Percentiles rank a stretch among this genome's conserved stretches.
phyloP scores from a whole-genome alignment of 192 early-diverging fungal species.

The Podila horticola region DNA sequence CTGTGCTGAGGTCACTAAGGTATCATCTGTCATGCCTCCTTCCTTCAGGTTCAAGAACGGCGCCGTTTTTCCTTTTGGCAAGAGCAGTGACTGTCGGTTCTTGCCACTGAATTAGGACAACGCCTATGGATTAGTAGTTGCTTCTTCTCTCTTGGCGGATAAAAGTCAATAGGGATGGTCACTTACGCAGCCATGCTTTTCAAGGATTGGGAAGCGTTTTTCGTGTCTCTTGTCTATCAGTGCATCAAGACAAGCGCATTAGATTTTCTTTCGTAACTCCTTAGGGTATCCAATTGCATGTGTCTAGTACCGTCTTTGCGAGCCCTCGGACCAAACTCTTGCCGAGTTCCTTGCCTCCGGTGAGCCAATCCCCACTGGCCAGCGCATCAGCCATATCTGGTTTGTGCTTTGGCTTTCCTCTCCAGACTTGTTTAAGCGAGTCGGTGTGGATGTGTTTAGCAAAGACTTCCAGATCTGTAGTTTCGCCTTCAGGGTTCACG shows the following conservation, averaged over 20 bases:
- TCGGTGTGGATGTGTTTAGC: constrained; percentile 55
- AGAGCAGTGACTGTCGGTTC: constrained; percentile 28
- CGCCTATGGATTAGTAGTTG: too few species aligned
- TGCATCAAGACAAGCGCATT: too few species aligned
- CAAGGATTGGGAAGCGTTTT: constrained; percentile 35
- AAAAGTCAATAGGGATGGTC: neutral
- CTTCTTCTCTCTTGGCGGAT: too few species aligned
- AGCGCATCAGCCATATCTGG: constrained; percentile 49
- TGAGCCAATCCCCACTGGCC: constrained; percentile 54
- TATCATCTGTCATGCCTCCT: constrained; percentile 31
- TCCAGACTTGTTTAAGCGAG: constrained; percentile 56
- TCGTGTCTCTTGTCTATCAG: constrained; percentile 33
- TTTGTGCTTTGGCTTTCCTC: constrained; percentile 55
- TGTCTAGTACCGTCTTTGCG: constrained; percentile 27
- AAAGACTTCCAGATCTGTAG: constrained; percentile 58
- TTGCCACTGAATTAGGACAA: constrained; percentile 18
- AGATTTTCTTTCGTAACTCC: too few species aligned
- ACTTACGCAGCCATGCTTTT: constrained; percentile 40
- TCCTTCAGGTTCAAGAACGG: constrained; percentile 21
- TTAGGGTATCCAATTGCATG: too few species aligned
- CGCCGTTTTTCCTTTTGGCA: constrained; percentile 26
- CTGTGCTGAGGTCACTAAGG: neutral
- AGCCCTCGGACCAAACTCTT: constrained; percentile 55
- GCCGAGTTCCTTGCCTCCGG: constrained; percentile 53
- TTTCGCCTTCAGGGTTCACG: constrained; percentile 38